Base-by-base conservation (phyloP, 2,329 filamentous ascomycete species). In the Aspergillus ruber region DNA sequence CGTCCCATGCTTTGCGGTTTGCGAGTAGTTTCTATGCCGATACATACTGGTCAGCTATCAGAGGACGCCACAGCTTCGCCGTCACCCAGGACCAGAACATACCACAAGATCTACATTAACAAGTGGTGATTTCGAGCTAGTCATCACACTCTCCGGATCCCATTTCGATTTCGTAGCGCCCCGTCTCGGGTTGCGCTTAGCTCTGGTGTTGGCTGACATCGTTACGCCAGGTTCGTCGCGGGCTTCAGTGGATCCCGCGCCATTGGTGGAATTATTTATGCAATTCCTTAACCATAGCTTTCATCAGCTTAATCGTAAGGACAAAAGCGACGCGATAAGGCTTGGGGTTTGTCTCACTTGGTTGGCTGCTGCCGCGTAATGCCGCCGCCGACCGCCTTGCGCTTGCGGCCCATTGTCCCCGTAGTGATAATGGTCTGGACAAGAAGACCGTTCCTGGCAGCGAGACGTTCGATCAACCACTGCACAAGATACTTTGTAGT, bases 1-100 rank as follows among this genome's bases (percentile, higher is more conserved):
- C 64, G 18, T 67, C 57, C 69, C 71, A 74, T 32, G 71, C 66
- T 50, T 64, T 57, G 1, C 69, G 69, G 15, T 62, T 59, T 6
- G 68, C 57, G 21, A 74, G 60, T 6, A 73, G 51, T 60, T 65
- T 68, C 70, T 72, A 17, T 45, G 6, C n/a, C 21, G 12, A 10
- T 15, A n/a, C 2, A 12, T 4, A 7, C n/a, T 8, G 36, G 36
- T 39, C 17, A 39, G 36, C 18, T 18, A 39, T 9, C 8, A 10
- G 17, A 12, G 7, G 3, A 38, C 2, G 5, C 8, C 3, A 15
- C 42, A 27, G 38, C 25, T 13, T 40, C 27, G 12, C 13, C 20
- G 7, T 21, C 21, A 20, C 3, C 5, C 15, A 10, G 1, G 12
- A 15, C 8, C 7, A 36, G 8, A 15, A 58, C 66, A 48, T 64